Percentiles rank a stretch among this genome's conserved stretches.
phyloP scores from a whole-genome alignment of 768 basidiomycete genomes.

The Royoungia palumana region DNA sequence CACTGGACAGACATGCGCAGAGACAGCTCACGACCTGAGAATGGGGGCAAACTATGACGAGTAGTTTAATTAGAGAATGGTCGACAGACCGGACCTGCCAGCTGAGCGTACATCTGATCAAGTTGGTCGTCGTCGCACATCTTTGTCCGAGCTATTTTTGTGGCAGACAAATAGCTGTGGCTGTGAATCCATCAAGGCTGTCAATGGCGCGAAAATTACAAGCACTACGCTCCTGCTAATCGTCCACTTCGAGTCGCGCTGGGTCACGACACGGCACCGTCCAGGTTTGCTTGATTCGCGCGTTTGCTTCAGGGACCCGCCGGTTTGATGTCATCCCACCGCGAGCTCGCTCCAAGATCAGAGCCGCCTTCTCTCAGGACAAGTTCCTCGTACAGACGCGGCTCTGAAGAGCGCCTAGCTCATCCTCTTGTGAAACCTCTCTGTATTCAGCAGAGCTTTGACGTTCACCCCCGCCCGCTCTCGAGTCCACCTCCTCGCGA shows the following conservation, averaged over 20 bases:
- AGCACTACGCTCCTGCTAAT: not conserved
- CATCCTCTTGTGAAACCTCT: slow-evolving; percentile 13
- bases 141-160: not conserved
- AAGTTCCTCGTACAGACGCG: slow-evolving; percentile 52
- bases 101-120: no score
- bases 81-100: no score
- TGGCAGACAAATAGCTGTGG: not conserved
- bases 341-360: slow-evolving; percentile 8
- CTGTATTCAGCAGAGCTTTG: slow-evolving; percentile 36
- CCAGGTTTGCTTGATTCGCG: not conserved
- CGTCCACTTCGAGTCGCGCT: not conserved
- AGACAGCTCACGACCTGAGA: no score
- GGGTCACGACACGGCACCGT: not conserved
- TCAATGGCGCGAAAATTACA: not conserved
- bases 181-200: not conserved
- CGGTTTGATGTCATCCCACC: slow-evolving; percentile 18
- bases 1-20: no score
- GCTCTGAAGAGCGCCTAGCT: slow-evolving; percentile 37
- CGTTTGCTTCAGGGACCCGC: not conserved
- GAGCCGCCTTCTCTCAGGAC: slow-evolving; percentile 48
- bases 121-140: slow-evolving; percentile 43
- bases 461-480: slow-evolving; percentile 43
- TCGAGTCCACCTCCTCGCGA: slow-evolving; percentile 34
- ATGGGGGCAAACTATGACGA: slow-evolving; percentile 41
- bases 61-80: slow-evolving; percentile 34